Evolutionary conservation across 805 yeast genomes (phyloP), one percentile per base, ranked within the genome.

Genomic region (Suhomyces sp.): DNA sequence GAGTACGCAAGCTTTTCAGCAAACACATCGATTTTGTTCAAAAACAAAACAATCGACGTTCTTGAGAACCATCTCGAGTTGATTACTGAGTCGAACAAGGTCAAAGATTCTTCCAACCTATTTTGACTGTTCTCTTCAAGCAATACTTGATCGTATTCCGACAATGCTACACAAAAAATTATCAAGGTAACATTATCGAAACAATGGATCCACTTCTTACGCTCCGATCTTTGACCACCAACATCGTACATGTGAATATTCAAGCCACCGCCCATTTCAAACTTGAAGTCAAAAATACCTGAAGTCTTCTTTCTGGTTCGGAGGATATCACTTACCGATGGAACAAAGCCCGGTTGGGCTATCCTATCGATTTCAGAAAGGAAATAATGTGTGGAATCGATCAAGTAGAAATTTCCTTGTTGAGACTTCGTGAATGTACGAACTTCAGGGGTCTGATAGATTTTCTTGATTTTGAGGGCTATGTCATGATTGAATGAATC

Each of bases 121-220:
- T 55, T 55, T 38, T 55, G 60, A 25, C 50, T 37, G 36, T 43
- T 53, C 35, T 55, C 60, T 36, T 46, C 97, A 39, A 86, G 60
- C 40, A 90, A 63, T 3, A 77, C 81, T 61, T 88, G 96, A 57
- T 90, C 96, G 54, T 90, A 90, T 56, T 90, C 97, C 2, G 91
- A 81, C 35, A 90, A 62, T 0, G 97, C 88, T 15, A 88, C 96
- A 59, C 96, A 88, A 56, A 88, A 90, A 40, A 90, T 86, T 33
- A 90, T 83, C 30, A 85, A 70, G 0, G 96, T 84, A 21, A 90
- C 96, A 49, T 88, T 88, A 58, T 88, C 96, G 51, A 93, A 93
- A 54, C 96, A 87, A 61, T 93, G 95, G 43, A 93, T 88, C 98
- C 98, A 93, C 60, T 93, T 91, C 53, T 85, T 86, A 35, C 98